Base-by-base conservation (phyloP, 75 land plant species). In the Larix kaempferi region DNA sequence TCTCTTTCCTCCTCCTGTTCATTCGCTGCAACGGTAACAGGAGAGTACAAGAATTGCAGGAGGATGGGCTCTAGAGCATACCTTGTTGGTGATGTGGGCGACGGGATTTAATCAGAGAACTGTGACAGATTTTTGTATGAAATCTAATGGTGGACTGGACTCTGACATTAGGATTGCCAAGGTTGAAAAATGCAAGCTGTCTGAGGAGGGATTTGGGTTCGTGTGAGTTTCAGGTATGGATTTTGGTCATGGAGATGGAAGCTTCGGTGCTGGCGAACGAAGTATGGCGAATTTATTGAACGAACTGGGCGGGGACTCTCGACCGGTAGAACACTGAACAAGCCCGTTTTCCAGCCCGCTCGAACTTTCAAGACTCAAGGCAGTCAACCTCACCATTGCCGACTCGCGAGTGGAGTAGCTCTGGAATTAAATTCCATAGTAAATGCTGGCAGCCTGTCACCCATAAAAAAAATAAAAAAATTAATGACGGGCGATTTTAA, bases 31-130 rank as follows among this genome's bases (percentile, higher is more conserved):
- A 33, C n/a, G 35, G 12, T 35, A 29, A 65, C 33, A n/a, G 19
- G 69, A 65, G 69, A 35, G 69, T 65, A 35, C 69, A 65, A 65
- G 69, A 65, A 65, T 65, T 65, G 69, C 69, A 65, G 69, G 35
- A 37, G 19, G 69, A 65, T 65, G 69, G 69, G 69, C 35, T 65
- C 69, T 62, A 11, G 54, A 49, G 12, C 54, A 10, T 10, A 11
- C 12, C 54, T 49, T 49, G 54, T 49, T 49, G 54, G 54, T 11
- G 54, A 49, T 1, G 10, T 10, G 54, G 54, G 54, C 54, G 54
- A 49, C 54, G 12, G 12, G 54, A 49, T 49, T n/a, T 49, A 49
- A 49, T 11, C 54, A 49, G 54, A 49, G 54, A 49, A 12, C 12
- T 10, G 54, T 49, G 54, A 10, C 54, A 49, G 54, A 49, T 49